Evolutionary conservation across 768 basidiomycete genomes (phyloP).

Genomic region (Termitomyces sp.): DNA sequence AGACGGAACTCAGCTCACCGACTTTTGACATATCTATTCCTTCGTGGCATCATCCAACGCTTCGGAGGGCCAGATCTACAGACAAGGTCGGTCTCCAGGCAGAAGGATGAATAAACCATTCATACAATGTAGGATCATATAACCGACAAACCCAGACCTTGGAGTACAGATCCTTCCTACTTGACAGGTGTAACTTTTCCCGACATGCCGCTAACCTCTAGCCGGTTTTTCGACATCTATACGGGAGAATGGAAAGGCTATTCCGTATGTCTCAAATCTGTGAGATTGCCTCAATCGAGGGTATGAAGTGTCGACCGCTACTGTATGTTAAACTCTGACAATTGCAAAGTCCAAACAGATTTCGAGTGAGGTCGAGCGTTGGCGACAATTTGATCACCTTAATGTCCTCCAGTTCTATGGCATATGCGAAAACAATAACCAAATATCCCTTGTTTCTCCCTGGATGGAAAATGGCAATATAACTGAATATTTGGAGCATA

Average conservation of each 20-base stretch:
- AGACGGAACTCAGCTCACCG: neutral
- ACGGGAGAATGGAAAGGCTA: neutral
- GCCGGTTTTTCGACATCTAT: neutral
- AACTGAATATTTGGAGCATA: neutral
- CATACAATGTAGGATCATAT: neutral
- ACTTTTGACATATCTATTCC: too few relatives aligned
- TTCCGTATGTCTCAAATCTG: neutral
- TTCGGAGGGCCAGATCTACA: neutral
- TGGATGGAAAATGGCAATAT: slow-evolving; percentile 1
- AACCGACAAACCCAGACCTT: neutral
- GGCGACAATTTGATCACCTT: neutral
- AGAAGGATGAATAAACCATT: neutral
- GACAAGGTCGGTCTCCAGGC: neutral
- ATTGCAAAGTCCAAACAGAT: neutral
- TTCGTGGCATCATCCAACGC: neutral
- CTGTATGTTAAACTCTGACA: neutral
- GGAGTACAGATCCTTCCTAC: too few relatives aligned
- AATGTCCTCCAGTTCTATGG: slow-evolving; percentile 4
- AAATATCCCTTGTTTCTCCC: neutral
- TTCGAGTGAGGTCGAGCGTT: neutral
- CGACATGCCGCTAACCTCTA: neutral
- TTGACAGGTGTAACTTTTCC: neutral
- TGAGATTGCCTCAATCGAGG: neutral
- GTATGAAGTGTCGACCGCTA: neutral
- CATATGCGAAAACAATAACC: neutral